These are phyloP conservation scores for Suhomyces yuchorum DNA, from an alignment of 1,139 yeast genomes.

Conservation along the genomic window DNA sequence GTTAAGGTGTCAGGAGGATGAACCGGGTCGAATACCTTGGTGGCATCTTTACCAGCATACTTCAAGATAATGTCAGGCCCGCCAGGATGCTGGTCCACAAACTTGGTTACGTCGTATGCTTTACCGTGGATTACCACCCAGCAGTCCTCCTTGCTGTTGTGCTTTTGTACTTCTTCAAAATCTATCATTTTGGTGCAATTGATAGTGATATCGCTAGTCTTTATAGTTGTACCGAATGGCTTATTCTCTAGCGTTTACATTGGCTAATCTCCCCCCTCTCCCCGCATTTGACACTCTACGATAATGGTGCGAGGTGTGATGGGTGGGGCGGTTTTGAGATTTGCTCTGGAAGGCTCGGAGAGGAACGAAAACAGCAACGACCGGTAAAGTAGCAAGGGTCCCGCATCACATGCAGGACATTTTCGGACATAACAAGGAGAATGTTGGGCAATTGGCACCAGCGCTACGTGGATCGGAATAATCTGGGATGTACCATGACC, in stretches of 20 bases:
- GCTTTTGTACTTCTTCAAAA: slow-evolving; percentile 39
- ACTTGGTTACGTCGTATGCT: slow-evolving; percentile 53
- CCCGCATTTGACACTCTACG: slow-evolving; percentile 5
- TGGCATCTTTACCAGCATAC: slow-evolving; percentile 62
- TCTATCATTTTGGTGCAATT: slow-evolving; percentile 19
- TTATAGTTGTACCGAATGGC: neutral
- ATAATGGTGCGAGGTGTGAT: neutral
- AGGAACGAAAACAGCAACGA: neutral
- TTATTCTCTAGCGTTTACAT: neutral
- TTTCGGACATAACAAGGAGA: no score
- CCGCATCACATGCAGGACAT: neutral
- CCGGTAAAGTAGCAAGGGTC: neutral
- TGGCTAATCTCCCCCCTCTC: slow-evolving; percentile 2
- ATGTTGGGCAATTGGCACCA: neutral
- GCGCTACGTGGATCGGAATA: neutral
- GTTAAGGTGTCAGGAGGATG: slow-evolving; percentile 81
- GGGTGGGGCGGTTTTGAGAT: slow-evolving; percentile 3
- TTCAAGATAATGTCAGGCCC: slow-evolving; percentile 54
- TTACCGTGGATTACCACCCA: slow-evolving; percentile 58
- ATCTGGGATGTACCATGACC: neutral
- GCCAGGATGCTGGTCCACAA: slow-evolving; percentile 55
- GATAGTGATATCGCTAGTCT: neutral
- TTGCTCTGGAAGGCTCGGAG: neutral
- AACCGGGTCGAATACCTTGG: slow-evolving; percentile 66
- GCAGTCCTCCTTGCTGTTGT: slow-evolving; percentile 46